A percentile compares a stretch with the other conserved stretches of the same genome.
Evolutionary conservation across 257 asterid genomes (phyloP).

Genomic region (Solanum sitiens): DNA sequence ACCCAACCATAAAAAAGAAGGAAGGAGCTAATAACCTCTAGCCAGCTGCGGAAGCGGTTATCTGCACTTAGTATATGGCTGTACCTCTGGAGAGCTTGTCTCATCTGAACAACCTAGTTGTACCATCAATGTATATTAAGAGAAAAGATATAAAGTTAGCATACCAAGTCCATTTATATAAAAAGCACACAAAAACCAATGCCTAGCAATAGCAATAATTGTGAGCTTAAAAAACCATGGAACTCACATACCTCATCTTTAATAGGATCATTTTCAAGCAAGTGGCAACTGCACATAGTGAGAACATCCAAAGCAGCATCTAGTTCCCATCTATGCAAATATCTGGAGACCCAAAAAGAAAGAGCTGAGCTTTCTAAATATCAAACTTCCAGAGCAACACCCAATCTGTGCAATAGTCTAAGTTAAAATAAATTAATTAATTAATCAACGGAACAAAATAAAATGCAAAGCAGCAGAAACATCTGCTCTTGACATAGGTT

Average conservation of each 20-base stretch:
- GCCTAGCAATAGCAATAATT: neutral
- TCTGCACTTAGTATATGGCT: constrained; percentile 89
- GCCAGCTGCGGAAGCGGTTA: constrained; percentile 85
- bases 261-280: constrained; percentile 51
- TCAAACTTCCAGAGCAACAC: neutral
- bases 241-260: constrained; percentile 55
- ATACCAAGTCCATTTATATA: neutral
- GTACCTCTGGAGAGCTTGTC: constrained; percentile 78
- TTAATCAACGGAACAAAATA: neutral
- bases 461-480: neutral
- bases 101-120: constrained; percentile 66
- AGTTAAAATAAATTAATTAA: neutral
- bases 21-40: constrained; percentile 48
- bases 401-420: neutral
- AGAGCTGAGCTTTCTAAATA: neutral
- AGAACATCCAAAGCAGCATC: constrained; percentile 95
- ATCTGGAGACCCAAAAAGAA: constrained; percentile 30
- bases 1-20: neutral
- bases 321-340: constrained; percentile 78
- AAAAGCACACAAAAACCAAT: neutral
- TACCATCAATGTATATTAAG: neutral
- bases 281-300: constrained; percentile 89
- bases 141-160: neutral
- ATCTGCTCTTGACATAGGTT: neutral
- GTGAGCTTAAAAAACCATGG: neutral